Evolutionary conservation across 1,139 yeast species (phyloP), one percentile per base, ranked within the genome.

Genomic region (Nakaseomyces bracarensis): DNA sequence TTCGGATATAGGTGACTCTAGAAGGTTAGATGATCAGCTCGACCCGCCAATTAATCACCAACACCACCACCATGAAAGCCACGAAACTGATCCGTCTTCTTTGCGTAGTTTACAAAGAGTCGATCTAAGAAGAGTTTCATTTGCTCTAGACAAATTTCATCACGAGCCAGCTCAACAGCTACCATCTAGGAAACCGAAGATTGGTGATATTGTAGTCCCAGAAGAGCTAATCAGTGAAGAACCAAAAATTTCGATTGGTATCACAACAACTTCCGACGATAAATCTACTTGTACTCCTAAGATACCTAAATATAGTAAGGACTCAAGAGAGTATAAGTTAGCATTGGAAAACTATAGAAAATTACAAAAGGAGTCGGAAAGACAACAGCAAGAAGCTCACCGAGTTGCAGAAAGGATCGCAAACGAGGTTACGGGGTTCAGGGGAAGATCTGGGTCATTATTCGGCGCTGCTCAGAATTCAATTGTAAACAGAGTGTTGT

Each of bases 81-180:
- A n/a, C n/a, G n/a, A n/a, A n/a, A n/a, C n/a, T n/a, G n/a, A 33
- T 11, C 16, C 10, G 5, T 16, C 15, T 7, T 33, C 36, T 3
- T 20, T 33, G 25, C 26, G 21, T 36, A 74, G 70, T 33, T 48
- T 65, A 16, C 48, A 58, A 3, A 52, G 54, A 8, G 53, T 69
- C 4, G 36, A 33, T 65, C 67, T 82, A 48, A 72, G 72, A 51
- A 63, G 93, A 44, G 96, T 89, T 3, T 71, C 77, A 2, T 89
- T 89, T 61, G 83, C 93, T 1, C 68, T 82, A 11, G 81, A 82
- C 48, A 73, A 78, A 46, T 70, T 86, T 40, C 65, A 70, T 1
- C 71, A 69, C 48, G 96, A 89, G 60, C 97, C 97, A 1, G 96
- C 95, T 30, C 97, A 89, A 57, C 96, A 87, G 60, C 83, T 89